Evolutionary conservation across 129 eudicot species (phyloP).

Genomic region (Saussurea involucrata): DNA sequence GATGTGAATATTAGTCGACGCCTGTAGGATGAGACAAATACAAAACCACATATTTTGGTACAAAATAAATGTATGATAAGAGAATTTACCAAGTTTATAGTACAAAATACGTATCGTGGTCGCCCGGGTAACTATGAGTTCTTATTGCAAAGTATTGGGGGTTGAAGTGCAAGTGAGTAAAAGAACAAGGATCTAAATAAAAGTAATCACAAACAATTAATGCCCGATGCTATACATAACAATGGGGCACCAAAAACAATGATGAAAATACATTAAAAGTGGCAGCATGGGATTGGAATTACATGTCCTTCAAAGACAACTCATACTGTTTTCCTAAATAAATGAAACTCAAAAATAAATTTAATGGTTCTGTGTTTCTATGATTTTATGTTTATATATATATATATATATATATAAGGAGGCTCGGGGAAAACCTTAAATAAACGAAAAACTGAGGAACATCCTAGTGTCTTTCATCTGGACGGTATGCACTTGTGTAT

Average conservation of each 20-base stretch:
- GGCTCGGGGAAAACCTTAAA: too few species aligned
- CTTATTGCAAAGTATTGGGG: not conserved
- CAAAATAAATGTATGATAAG: not conserved
- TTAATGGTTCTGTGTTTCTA: not conserved
- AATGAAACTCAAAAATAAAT: not conserved
- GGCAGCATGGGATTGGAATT: slow-evolving; percentile 27
- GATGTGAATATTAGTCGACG: not conserved
- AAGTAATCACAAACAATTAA: not conserved
- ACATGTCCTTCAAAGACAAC: slow-evolving; percentile 22
- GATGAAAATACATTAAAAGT: slow-evolving; percentile 25
- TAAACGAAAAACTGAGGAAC: too few species aligned
- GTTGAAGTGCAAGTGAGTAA: not conserved
- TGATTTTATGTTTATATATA: not conserved
- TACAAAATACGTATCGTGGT: not conserved
- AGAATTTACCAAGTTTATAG: not conserved
- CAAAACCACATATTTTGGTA: not conserved
- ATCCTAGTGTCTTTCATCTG: too few species aligned
- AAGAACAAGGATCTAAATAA: slow-evolving; percentile 3
- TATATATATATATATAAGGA: not conserved
- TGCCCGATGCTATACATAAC: slow-evolving; percentile 7
- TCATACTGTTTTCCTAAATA: slow-evolving; percentile 12
- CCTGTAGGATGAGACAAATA: not conserved
- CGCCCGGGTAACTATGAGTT: not conserved
- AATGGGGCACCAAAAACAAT: slow-evolving; percentile 11
- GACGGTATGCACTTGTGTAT: too few species aligned